Percentiles rank a stretch among this genome's conserved stretches.
Evolutionary conservation across 805 yeast species (phyloP).

Genomic region (Candida namnaoensis): DNA sequence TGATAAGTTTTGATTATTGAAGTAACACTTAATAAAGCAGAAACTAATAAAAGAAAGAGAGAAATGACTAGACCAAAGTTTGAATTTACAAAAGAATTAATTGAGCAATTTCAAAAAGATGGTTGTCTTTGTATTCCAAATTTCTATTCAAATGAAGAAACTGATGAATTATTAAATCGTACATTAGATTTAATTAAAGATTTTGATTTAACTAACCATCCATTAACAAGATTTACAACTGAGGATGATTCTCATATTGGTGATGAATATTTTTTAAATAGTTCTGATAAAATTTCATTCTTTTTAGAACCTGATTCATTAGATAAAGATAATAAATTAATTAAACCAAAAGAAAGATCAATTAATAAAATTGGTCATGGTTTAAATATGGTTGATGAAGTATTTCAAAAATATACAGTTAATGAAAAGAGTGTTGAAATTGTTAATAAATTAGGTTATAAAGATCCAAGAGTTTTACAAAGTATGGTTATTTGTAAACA

Average conservation of each 20-base stretch:
- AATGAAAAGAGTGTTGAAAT: constrained; percentile 39
- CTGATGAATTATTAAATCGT: constrained; percentile 28
- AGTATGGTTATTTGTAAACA: constrained; percentile 77
- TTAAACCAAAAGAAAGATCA: constrained; percentile 43
- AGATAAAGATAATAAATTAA: constrained; percentile 39
- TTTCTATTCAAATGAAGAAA: constrained; percentile 38
- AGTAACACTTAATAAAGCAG: too few species aligned
- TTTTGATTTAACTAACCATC: constrained; percentile 50
- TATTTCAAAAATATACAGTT: constrained; percentile 42
- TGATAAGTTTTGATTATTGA: too few species aligned
- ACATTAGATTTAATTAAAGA: constrained; percentile 35
- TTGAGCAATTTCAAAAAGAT: constrained; percentile 17
- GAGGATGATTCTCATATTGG: constrained; percentile 55
- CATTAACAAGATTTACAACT: constrained; percentile 64
- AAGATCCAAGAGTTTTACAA: constrained; percentile 67
- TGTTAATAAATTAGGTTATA: constrained; percentile 40
- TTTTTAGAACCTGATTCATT: constrained; percentile 71
- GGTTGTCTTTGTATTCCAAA: constrained; percentile 57
- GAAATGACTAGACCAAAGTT: too few species aligned
- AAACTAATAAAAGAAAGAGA: too few species aligned
- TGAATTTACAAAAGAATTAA: too few species aligned
- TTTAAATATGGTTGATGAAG: constrained; percentile 46
- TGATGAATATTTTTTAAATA: constrained; percentile 60
- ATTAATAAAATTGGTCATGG: constrained; percentile 80
- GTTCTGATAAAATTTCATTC: constrained; percentile 59